Evolutionary conservation across 768 basidiomycete species (phyloP), one percentile per base, ranked within the genome.

Genomic region (Tylopilus subfusipes): DNA sequence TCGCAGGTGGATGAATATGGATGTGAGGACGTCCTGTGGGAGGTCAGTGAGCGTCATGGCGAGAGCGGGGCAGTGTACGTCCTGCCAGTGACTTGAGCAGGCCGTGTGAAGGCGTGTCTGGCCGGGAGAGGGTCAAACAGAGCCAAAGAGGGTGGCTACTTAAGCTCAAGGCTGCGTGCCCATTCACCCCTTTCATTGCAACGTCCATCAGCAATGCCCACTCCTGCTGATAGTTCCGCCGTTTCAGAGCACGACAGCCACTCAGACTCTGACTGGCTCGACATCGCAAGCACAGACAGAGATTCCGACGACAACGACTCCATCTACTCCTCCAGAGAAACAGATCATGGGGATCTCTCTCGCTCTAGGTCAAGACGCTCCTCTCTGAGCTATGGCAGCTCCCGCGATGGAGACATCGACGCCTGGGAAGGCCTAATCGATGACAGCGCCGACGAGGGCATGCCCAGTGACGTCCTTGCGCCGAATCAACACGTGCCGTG

Each of bases 251-350:
- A 78, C 59, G 87, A 86, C 67, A 81, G 70, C 57, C 69, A 82
- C 57, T 90, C 88, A 36, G 89, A 91, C 74, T 88, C 86, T 29
- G 89, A 91, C 70, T 91, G 89, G 89, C 84, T 88, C 64, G 88
- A 90, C 63, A 79, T 91, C 60, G 74, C 85, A 29, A 84, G 82
- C 64, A 82, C 79, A 67, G 81, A 81, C 61, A 61, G 58, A 33
- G 82, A 82, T 51, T 87, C 86, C 33, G 86, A 86, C 64, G 82
- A 85, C 72, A 82, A 82, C 68, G 85, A 86, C 64, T 88, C 86
- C 52, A 70, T 83, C 66, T 80, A 75, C 60, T 82, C 69, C 4
- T 61, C 83, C 59, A 55, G 76, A 58, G 82, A 78, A 66, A 82
- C 79, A 65, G 85, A 86, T 77, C 82, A 73, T 68, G 83, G 83